Base-by-base conservation (phyloP, 257 asterid genomes). In the Galeopsis tetrahit region DNA sequence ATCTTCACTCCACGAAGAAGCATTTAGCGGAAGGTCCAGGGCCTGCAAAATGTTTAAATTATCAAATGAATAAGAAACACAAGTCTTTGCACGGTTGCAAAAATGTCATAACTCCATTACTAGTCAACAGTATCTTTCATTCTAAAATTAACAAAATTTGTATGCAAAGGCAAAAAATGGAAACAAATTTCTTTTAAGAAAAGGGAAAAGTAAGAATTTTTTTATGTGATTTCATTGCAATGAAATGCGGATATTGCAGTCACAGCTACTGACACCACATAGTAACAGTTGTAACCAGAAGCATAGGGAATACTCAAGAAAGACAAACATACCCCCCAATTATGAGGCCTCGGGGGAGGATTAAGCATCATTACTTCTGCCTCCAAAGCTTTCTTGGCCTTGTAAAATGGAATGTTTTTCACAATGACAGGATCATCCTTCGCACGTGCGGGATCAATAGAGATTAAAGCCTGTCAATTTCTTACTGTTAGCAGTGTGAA, bases 381-480 rank as follows among this genome's bases (percentile, higher is more conserved):
- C 84, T 91, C 97, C 65, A 93, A 80, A 43, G 95, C 71, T 80
- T 94, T 86, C 80, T 83, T 88, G 73, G 97, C 96, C 82, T 81
- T 91, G 82, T 76, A 88, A 80, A 74, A 82, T 9, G 99, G 96
- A 59, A 91, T 66, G 70, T 91, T 94, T 80, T 82, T 94, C 79
- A 94, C 92, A 62, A 94, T 38, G 32, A 82, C 80, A 17, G 99
- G 98, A 75, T 94, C 99, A 49, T 94, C 96, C 79, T 85, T 83
- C 21, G 99, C 98, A 72, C 99, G 97, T 15, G 11, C 70, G 5
- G 99, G 99, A 77, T 94, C 99, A 6, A 94, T 80, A 63, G 97
- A 91, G 84, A 91, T 78, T 81, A 94, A 84, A 69, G 92, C 99
- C 99, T 91, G 95, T 35, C 63, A 79, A 78, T 44, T 31, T 38